Evolutionary conservation across 2,329 filamentous ascomycete species (phyloP).

Genomic region (Bisporella sp.): DNA sequence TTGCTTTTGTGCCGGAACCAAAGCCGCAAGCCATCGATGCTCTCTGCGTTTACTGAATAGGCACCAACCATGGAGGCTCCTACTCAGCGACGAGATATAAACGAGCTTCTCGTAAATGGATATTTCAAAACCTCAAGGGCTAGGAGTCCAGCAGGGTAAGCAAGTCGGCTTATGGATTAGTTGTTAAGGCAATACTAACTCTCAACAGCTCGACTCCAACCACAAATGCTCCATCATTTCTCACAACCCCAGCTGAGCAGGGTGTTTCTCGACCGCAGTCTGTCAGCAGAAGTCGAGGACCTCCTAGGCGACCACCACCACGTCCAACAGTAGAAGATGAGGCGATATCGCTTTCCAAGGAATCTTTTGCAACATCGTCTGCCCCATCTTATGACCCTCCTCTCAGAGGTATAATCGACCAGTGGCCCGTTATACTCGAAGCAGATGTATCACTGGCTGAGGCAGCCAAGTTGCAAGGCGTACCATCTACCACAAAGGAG

Average conservation of each 20-base stretch:
- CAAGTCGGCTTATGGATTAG: not conserved
- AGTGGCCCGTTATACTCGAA: constrained; percentile 60
- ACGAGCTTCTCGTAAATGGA: constrained; percentile 36
- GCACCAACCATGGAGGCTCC: constrained; percentile 15
- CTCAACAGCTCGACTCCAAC: constrained; percentile 2
- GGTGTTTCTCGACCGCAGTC: constrained; percentile 9
- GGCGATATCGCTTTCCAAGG: constrained; percentile 51
- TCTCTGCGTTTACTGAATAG: not conserved
- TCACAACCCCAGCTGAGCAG: constrained; percentile 4
- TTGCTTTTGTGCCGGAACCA: constrained; percentile 5
- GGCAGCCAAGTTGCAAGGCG: constrained; percentile 18
- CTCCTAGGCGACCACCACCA: constrained; percentile 38
- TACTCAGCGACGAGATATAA: constrained; percentile 13
- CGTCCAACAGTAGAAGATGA: constrained; percentile 66
- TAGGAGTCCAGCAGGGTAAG: constrained; percentile 30
- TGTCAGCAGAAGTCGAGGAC: constrained; percentile 15
- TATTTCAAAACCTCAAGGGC: constrained; percentile 43
- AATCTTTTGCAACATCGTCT: constrained; percentile 31
- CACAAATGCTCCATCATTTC: constrained; percentile 6
- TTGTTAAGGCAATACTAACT: not conserved
- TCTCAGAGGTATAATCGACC: constrained; percentile 59
- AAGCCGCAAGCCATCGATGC: too few relatives aligned
- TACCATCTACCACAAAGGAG: constrained; percentile 15
- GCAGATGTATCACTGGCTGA: constrained; percentile 35
- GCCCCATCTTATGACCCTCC: constrained; percentile 43